Percentiles rank a stretch among this genome's conserved stretches.
phyloP scores from a whole-genome alignment of 257 asterid genomes.

The Solanum acaule region DNA sequence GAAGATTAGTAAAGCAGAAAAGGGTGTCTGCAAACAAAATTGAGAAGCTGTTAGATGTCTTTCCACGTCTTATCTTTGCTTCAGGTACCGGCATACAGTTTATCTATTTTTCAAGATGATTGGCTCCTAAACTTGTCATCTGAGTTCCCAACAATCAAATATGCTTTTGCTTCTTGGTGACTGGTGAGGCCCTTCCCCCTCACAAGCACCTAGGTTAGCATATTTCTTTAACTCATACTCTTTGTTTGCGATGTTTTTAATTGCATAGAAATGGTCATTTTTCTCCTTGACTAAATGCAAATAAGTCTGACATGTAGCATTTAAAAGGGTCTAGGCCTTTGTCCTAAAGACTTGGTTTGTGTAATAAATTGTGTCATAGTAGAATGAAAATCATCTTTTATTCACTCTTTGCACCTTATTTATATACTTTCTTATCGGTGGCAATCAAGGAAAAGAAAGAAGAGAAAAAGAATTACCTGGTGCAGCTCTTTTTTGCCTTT shows the following conservation, averaged over 20 bases:
- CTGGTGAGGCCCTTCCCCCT: not conserved
- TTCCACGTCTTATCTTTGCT: conserved; percentile 61
- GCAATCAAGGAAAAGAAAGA: conserved; percentile 46
- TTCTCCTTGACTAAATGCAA: not conserved
- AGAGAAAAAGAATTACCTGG: conserved; percentile 68
- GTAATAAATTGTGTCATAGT: not conserved
- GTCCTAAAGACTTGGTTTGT: not conserved
- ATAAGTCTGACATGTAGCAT: not conserved
- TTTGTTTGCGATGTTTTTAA: not conserved
- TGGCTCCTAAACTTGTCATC: not conserved
- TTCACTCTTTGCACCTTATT: not conserved
- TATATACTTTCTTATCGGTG: not conserved
- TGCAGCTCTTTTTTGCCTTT: conserved; percentile 67
- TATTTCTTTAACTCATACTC: not conserved
- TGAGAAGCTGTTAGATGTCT: conserved; percentile 72
- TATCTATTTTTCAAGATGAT: not conserved
- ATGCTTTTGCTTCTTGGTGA: not conserved
- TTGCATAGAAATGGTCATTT: not conserved
- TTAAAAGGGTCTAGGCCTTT: not conserved
- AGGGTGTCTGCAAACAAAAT: conserved; percentile 61
- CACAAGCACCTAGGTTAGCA: not conserved
- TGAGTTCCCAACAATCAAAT: not conserved
- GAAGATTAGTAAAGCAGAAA: conserved; percentile 68
- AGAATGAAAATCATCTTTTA: not conserved
- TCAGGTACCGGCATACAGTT: conserved; percentile 42